phyloP scores from a whole-genome alignment of 2,329 filamentous ascomycete genomes.

The Emergomyces pasteurianus region DNA sequence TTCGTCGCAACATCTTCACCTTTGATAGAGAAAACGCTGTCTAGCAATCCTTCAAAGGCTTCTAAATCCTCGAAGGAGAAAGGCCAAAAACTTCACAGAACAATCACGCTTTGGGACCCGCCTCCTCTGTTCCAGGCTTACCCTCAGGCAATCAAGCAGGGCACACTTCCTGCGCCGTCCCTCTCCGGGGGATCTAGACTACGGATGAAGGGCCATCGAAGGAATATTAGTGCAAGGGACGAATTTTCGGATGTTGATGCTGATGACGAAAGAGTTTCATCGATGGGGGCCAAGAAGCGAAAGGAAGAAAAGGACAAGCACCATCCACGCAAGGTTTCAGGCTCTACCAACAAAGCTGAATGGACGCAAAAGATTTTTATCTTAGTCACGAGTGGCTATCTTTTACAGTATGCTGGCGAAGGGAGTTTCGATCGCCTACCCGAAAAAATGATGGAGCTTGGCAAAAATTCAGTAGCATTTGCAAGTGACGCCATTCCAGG shows the following conservation, averaged over 20 bases:
- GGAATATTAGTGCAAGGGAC: conserved; percentile 12
- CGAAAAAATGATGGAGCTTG: conserved; percentile 36
- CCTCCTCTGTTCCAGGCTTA: conserved; percentile 80
- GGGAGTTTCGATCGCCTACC: conserved; percentile 35
- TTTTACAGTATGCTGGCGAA: conserved; percentile 35
- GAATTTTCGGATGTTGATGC: conserved; percentile 8
- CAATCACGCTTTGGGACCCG: conserved; percentile 45
- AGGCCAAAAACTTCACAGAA: conserved; percentile 11
- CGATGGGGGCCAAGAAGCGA: conserved; percentile 18
- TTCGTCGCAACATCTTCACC: conserved; percentile 17
- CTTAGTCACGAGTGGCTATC: conserved; percentile 32
- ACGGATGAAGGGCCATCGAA: conserved; percentile 36
- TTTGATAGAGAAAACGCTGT: conserved; percentile 10
- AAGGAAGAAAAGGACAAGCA: conserved; percentile 25
- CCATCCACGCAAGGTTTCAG: conserved; percentile 26
- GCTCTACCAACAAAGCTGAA: conserved; percentile 27
- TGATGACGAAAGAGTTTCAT: conserved; percentile 6
- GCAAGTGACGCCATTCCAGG: conserved; percentile 39
- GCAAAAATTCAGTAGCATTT: conserved; percentile 36
- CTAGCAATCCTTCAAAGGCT: conserved; percentile 13
- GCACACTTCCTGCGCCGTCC: conserved; percentile 54
- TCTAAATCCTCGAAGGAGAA: conserved; percentile 18
- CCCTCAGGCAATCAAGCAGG: conserved; percentile 68
- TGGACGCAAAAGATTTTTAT: conserved; percentile 37
- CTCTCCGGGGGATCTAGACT: conserved; percentile 58